Percentiles rank a stretch among this genome's conserved stretches.
Conservation (phyloP, 768 basidiomycete species). For the Gelatoporia subvermispora region DNA sequence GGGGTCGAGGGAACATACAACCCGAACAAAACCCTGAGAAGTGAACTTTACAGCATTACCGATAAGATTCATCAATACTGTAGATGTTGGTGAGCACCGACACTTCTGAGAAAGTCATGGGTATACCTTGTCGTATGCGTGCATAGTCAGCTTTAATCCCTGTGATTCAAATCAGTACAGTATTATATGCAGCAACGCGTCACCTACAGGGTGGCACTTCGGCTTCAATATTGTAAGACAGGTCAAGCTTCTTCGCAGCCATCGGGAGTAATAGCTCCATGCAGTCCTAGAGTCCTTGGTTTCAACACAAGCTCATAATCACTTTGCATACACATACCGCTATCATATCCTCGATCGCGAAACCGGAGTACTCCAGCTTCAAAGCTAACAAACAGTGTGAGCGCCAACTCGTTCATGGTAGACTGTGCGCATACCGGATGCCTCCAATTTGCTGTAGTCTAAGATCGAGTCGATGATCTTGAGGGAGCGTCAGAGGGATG, state of each 20-base stretch:
- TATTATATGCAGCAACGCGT: neutral
- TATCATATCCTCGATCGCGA: conserved; percentile 65
- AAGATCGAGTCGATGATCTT: conserved; percentile 77
- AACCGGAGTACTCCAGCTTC: conserved; percentile 63
- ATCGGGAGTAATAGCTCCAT: conserved; percentile 72
- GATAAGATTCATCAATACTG: conserved; percentile 73
- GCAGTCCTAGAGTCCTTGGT: conserved; percentile 47
- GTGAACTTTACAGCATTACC: conserved; percentile 79
- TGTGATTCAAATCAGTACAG: conserved; percentile 14
- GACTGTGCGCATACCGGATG: conserved; percentile 42
- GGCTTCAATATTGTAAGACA: conserved; percentile 66
- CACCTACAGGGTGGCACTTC: conserved; percentile 59
- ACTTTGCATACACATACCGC: conserved; percentile 38
- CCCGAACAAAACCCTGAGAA: conserved; percentile 54
- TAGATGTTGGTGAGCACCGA: neutral
- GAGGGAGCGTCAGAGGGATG: conserved; percentile 4
- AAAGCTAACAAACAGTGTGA: conserved; percentile 40
- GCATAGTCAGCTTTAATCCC: conserved; percentile 74
- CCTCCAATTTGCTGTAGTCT: conserved; percentile 78
- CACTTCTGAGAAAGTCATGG: neutral
- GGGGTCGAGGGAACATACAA: conserved; percentile 53
- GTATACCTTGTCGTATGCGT: conserved; percentile 62
- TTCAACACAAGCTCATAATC: neutral
- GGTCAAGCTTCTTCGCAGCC: conserved; percentile 69
- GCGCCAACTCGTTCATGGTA: neutral